Conservation (phyloP, 2,329 filamentous ascomycete genomes). For the Polytolypa hystricis region DNA sequence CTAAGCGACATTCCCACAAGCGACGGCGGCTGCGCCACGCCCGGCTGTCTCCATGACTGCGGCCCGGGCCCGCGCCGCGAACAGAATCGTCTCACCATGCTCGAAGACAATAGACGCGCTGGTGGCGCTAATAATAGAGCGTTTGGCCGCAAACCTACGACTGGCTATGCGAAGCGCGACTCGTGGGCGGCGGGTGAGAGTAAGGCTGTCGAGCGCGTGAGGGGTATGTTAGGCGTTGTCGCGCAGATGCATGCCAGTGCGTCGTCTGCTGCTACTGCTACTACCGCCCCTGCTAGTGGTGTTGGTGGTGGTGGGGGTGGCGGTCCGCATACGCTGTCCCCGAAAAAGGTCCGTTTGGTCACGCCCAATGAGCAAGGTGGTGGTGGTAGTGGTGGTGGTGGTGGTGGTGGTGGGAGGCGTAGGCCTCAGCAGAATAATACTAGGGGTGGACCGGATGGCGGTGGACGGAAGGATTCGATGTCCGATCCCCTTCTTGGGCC, state of each 20-base stretch:
- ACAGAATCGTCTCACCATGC: slow-evolving; percentile 23
- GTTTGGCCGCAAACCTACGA: slow-evolving; percentile 24
- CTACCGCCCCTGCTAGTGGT: slow-evolving; percentile 6
- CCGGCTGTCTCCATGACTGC: slow-evolving; percentile 51
- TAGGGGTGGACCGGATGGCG: too few relatives aligned
- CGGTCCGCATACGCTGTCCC: slow-evolving; percentile 27
- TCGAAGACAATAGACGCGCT: slow-evolving; percentile 22
- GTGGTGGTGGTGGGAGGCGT: background rate
- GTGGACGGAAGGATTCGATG: background rate
- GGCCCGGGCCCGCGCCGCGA: slow-evolving; percentile 38
- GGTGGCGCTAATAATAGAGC: too few relatives aligned
- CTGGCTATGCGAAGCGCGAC: slow-evolving; percentile 33
- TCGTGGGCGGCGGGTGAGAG: slow-evolving; percentile 34
- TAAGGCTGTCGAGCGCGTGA: slow-evolving; percentile 35
- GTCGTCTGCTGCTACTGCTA: slow-evolving; percentile 13
- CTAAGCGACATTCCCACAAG: slow-evolving; percentile 37
- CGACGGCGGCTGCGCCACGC: slow-evolving; percentile 47
- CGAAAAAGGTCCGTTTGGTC: slow-evolving; percentile 35
- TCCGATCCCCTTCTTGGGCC: background rate
- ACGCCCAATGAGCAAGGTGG: slow-evolving; percentile 32
- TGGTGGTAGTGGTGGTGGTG: background rate
- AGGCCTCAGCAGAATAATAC: too few relatives aligned
- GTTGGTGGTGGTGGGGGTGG: slow-evolving; percentile 12
- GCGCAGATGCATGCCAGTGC: slow-evolving; percentile 17
- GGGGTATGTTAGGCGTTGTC: slow-evolving; percentile 30